phyloP scores from a whole-genome alignment of 768 basidiomycete species.

The Boletus tylopilopsis region DNA sequence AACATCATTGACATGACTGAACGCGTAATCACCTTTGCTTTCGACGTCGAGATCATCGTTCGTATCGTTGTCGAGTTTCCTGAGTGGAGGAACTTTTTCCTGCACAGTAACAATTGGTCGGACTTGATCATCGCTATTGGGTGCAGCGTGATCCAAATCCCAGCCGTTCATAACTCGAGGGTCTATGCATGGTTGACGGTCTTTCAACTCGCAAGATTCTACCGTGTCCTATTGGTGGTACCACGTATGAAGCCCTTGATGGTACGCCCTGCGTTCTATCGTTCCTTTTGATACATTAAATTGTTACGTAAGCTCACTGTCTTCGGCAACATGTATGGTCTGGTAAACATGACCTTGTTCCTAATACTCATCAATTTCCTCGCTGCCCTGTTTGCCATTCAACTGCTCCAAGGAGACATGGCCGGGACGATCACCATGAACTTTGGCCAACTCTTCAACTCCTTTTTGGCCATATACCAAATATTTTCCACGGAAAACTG shows the following conservation, averaged over 20 bases:
- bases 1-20: constrained; percentile 63
- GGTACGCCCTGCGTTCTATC: constrained; percentile 36
- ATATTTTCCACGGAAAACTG: constrained; percentile 94
- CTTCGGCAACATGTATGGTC: constrained; percentile 87
- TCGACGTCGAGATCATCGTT: constrained; percentile 84
- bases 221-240: constrained; percentile 85
- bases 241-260: constrained; percentile 87
- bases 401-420: constrained; percentile 84
- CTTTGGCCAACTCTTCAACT: constrained; percentile 78
- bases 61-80: constrained; percentile 70
- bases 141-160: constrained; percentile 80
- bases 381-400: constrained; percentile 76
- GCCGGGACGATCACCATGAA: constrained; percentile 50
- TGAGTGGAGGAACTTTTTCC: constrained; percentile 78
- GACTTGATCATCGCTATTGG: constrained; percentile 75
- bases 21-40: constrained; percentile 71
- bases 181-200: constrained; percentile 88
- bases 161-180: constrained; percentile 56
- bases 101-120: constrained; percentile 56
- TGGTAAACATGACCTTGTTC: constrained; percentile 90
- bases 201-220: constrained; percentile 84
- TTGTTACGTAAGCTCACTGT: constrained; percentile 59
- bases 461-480: constrained; percentile 85
- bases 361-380: constrained; percentile 87
- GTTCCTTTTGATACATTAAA: constrained; percentile 4